phyloP scores from a whole-genome alignment of 2,329 filamentous ascomycete species.

The Uncinocarpus reesii region DNA sequence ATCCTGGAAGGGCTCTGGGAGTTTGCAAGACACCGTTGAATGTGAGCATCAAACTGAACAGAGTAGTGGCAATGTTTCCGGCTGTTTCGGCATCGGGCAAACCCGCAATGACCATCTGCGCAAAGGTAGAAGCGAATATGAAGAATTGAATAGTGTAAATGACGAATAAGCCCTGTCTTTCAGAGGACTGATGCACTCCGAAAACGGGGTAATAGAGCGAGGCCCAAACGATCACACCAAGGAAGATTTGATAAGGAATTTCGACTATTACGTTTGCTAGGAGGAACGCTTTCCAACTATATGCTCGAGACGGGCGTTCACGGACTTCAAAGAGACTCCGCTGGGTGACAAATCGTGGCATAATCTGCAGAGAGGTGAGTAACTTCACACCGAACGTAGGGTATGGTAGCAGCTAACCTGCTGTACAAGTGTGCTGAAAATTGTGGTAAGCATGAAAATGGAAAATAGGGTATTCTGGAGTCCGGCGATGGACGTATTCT shows the following conservation, averaged over 20 bases:
- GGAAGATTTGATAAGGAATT: constrained; percentile 68
- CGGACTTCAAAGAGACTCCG: constrained; percentile 74
- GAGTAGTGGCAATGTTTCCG: constrained; percentile 63
- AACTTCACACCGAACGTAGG: constrained; percentile 51
- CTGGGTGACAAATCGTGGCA: constrained; percentile 78
- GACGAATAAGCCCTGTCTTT: constrained; percentile 70
- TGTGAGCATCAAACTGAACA: constrained; percentile 62
- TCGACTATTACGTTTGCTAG: constrained; percentile 74
- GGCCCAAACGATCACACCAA: constrained; percentile 66
- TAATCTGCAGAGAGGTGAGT: constrained; percentile 31
- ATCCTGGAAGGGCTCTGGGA: constrained; percentile 53
- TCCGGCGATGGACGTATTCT: constrained; percentile 62
- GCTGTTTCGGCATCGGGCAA: constrained; percentile 65
- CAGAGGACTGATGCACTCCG: constrained; percentile 48
- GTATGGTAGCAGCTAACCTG: constrained; percentile 45
- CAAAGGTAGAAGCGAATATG: constrained; percentile 71
- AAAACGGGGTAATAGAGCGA: constrained; percentile 76
- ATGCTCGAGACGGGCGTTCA: constrained; percentile 73
- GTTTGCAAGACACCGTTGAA: constrained; percentile 63
- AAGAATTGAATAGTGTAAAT: constrained; percentile 65
- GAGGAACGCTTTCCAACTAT: constrained; percentile 79
- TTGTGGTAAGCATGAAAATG: constrained; percentile 63
- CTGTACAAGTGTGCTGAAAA: constrained; percentile 47
- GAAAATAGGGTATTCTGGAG: constrained; percentile 79
- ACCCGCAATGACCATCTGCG: constrained; percentile 64